These are phyloP conservation scores for Chenopodium formosanum DNA, from an alignment of 148 eudicot species.

Conservation along the genomic window DNA sequence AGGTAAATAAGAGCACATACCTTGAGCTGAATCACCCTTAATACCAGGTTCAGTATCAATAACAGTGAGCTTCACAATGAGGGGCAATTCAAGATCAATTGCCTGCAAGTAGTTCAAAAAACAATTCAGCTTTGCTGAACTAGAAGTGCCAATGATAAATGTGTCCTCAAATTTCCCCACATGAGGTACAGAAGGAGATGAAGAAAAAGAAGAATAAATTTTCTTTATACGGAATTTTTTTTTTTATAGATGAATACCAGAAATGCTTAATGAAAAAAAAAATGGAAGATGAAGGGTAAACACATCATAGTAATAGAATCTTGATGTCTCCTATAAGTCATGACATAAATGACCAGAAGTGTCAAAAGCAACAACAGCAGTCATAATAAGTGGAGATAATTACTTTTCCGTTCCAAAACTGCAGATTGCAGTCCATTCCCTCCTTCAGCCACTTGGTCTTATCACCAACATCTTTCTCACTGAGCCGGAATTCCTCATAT, in stretches of 20 bases:
- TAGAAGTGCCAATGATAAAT: conserved; percentile 6
- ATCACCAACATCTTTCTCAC: conserved; percentile 43
- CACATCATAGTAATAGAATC: not conserved
- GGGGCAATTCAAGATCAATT: conserved; percentile 88
- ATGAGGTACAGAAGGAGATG: not conserved
- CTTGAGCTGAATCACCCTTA: conserved; percentile 87
- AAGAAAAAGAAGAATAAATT: not conserved
- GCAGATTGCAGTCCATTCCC: conserved; percentile 54
- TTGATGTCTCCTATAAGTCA: not conserved
- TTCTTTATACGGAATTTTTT: no score
- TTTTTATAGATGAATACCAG: not conserved
- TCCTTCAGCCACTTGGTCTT: conserved; percentile 49
- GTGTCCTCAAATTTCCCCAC: conserved; percentile 4
- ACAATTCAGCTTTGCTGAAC: conserved; percentile 12
- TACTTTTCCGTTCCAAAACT: conserved; percentile 41
- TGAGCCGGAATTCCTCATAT: conserved; percentile 47
- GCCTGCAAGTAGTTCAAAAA: conserved; percentile 48
- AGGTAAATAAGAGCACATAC: conserved; percentile 33
- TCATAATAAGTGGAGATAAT: not conserved
- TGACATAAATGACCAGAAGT: not conserved
- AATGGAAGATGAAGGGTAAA: not conserved
- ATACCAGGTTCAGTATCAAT: conserved; percentile 81
- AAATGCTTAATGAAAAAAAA: not conserved
- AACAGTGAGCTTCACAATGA: conserved; percentile 65
- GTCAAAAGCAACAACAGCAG: not conserved